phyloP scores from a whole-genome alignment of 2,329 filamentous ascomycete genomes.

The Hawksworthiomyces lignivorus region DNA sequence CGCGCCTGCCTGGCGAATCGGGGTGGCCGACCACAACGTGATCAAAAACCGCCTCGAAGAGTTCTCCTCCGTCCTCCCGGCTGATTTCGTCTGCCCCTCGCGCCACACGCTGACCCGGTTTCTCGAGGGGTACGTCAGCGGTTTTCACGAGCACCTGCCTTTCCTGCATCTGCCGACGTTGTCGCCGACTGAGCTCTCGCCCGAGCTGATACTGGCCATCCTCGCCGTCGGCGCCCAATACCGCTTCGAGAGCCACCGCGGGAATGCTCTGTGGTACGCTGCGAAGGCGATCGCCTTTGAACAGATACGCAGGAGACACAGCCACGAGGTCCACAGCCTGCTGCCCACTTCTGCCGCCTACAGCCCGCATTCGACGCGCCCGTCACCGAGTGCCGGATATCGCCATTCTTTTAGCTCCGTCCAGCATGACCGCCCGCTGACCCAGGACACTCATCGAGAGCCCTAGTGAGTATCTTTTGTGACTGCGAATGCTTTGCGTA shows the following conservation, averaged over 20 bases:
- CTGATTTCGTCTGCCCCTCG: slow-evolving; percentile 60
- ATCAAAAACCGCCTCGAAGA: slow-evolving; percentile 54
- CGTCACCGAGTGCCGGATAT: slow-evolving; percentile 49
- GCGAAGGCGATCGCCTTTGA: slow-evolving; percentile 50
- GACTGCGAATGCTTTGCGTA: too few relatives aligned
- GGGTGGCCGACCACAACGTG: slow-evolving; percentile 43
- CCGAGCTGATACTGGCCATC: slow-evolving; percentile 60
- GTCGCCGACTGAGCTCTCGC: slow-evolving; percentile 53
- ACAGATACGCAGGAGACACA: slow-evolving; percentile 50
- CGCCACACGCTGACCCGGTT: slow-evolving; percentile 62
- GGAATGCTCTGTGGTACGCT: slow-evolving; percentile 54
- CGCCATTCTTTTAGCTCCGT: slow-evolving; percentile 52
- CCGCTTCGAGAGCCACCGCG: slow-evolving; percentile 51
- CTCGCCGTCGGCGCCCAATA: slow-evolving; percentile 62
- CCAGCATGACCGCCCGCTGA: slow-evolving; percentile 48
- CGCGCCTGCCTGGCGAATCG: slow-evolving; percentile 38
- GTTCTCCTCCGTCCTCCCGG: slow-evolving; percentile 52
- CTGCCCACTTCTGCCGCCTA: slow-evolving; percentile 51
- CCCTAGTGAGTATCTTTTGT: slow-evolving; percentile 41
- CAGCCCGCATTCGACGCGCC: slow-evolving; percentile 51
- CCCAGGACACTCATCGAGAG: slow-evolving; percentile 51
- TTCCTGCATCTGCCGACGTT: slow-evolving; percentile 64
- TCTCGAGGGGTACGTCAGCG: slow-evolving; percentile 61
- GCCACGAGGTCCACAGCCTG: slow-evolving; percentile 48
- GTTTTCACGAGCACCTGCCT: slow-evolving; percentile 53